phyloP scores from a whole-genome alignment of 805 yeast species.

The Metschnikowia cerradonensis region DNA sequence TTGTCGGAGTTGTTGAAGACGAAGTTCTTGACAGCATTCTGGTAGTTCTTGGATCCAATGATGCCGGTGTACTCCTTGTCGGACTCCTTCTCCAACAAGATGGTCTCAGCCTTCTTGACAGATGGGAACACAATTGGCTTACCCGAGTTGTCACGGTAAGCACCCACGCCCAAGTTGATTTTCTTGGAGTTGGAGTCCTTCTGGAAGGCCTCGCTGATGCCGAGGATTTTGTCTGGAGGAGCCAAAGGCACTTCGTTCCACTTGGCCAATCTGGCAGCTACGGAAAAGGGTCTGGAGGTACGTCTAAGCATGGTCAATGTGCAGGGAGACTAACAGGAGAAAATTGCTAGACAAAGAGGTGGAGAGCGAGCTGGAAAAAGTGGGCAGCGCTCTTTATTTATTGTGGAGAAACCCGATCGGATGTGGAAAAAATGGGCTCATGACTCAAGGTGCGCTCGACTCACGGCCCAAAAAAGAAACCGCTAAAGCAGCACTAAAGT shows the following conservation, averaged over 20 bases:
- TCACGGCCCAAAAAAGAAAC: not conserved
- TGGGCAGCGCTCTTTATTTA: constrained; percentile 4
- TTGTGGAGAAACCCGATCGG: constrained; percentile 8
- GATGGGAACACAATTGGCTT: constrained; percentile 85
- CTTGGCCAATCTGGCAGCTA: constrained; percentile 17
- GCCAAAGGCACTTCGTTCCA: constrained; percentile 42
- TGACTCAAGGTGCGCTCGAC: constrained; percentile 3
- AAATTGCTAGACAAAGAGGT: not conserved
- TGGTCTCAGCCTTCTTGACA: constrained; percentile 60
- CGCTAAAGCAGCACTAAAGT: not conserved
- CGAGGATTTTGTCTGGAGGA: constrained; percentile 85
- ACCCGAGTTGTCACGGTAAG: constrained; percentile 88
- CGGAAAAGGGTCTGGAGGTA: constrained; percentile 16
- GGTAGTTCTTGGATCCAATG: constrained; percentile 69
- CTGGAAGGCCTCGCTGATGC: constrained; percentile 71
- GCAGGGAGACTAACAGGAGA: not conserved
- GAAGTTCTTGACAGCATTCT: constrained; percentile 61
- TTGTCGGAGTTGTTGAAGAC: constrained; percentile 58
- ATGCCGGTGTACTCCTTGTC: constrained; percentile 89
- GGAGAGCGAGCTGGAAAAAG: not conserved
- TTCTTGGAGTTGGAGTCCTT: constrained; percentile 57
- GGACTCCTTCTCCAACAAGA: constrained; percentile 44
- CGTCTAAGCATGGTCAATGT: constrained; percentile 16
- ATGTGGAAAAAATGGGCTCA: constrained; percentile 7
- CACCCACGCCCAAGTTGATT: constrained; percentile 76